These are phyloP conservation scores for Claviceps sorghi DNA, from an alignment of 2,329 filamentous ascomycete genomes.

Conservation along the genomic window DNA sequence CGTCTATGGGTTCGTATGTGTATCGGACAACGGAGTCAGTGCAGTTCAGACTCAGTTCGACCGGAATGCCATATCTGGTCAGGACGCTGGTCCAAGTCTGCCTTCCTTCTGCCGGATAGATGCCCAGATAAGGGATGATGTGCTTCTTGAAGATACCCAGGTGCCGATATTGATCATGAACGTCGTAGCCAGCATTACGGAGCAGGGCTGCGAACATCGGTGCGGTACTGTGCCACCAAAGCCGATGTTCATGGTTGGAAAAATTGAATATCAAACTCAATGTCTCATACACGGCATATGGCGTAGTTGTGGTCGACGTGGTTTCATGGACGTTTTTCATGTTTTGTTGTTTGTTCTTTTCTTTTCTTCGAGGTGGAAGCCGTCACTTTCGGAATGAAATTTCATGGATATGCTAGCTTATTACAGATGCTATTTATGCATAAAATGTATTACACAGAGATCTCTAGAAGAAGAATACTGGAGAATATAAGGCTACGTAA, in stretches of 20 bases:
- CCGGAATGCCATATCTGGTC: neutral
- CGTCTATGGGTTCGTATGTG: neutral
- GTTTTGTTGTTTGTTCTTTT: too few species aligned
- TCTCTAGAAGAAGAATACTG: too few species aligned
- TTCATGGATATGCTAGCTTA: too few species aligned
- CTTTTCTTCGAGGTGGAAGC: too few species aligned
- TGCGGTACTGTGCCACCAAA: constrained; percentile 3
- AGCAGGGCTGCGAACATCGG: neutral
- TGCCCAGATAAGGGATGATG: neutral
- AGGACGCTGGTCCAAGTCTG: neutral
- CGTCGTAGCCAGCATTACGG: neutral
- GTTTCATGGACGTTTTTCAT: neutral
- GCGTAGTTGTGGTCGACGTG: neutral
- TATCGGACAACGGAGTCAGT: neutral
- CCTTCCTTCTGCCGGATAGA: neutral
- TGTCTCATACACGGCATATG: neutral
- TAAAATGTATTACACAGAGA: too few species aligned
- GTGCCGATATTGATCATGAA: neutral
- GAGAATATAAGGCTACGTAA: too few species aligned
- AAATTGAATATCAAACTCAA: neutral
- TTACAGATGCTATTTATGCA: too few species aligned
- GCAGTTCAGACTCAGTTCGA: constrained; percentile 2
- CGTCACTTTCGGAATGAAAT: too few species aligned
- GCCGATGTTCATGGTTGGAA: neutral
- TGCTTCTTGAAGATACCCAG: neutral